phyloP scores from a whole-genome alignment of 306 rosid genomes.

The Canavalia gladiata region DNA sequence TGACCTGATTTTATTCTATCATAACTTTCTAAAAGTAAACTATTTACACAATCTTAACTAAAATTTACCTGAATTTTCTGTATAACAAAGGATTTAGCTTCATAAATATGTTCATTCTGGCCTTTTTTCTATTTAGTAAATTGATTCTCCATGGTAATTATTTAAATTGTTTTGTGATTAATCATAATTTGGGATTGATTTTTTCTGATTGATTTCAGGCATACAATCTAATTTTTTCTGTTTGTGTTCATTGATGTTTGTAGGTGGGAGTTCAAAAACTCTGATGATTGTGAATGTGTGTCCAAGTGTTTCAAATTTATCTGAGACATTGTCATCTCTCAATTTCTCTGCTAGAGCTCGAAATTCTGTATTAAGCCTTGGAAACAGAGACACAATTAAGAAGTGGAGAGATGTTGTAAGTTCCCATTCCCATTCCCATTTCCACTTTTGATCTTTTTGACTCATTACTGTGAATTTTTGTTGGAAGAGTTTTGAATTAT shows the following conservation, averaged over 20 bases:
- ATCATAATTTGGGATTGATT: slow-evolving; percentile 17
- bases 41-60: too few species aligned
- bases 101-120: not conserved
- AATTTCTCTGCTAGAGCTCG: slow-evolving; percentile 90
- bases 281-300: slow-evolving; percentile 86
- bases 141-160: not conserved
- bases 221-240: slow-evolving; percentile 30
- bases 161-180: not conserved
- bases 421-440: slow-evolving; percentile 36
- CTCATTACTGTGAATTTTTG: slow-evolving; percentile 22
- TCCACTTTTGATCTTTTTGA: slow-evolving; percentile 33
- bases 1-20: too few species aligned
- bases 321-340: slow-evolving; percentile 81
- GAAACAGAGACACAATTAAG: slow-evolving; percentile 92
- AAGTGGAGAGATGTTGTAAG: slow-evolving; percentile 97
- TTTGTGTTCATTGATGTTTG: slow-evolving; percentile 37
- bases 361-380: slow-evolving; percentile 88
- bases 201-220: slow-evolving; percentile 11
- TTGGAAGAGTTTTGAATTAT: slow-evolving; percentile 28
- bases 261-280: slow-evolving; percentile 92
- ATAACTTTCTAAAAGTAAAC: too few species aligned
- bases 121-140: not conserved
- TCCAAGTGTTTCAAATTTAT: slow-evolving; percentile 75
- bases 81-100: not conserved
- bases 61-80: slow-evolving; percentile 16